These are phyloP conservation scores for Mortierella sp. DNA, from an alignment of 371 early-diverging fungal species.

Conservation along the genomic window DNA sequence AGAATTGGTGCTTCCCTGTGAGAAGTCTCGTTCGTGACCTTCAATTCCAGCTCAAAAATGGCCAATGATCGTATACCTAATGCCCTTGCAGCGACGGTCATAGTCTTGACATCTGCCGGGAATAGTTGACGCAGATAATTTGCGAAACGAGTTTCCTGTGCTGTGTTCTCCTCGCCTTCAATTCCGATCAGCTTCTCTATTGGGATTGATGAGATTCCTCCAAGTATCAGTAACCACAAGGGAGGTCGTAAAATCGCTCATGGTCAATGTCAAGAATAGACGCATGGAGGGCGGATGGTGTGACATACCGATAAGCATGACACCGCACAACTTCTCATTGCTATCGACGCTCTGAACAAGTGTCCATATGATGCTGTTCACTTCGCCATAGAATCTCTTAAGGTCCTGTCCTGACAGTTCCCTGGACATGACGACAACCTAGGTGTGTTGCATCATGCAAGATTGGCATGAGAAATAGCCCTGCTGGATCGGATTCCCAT, in stretches of 20 bases:
- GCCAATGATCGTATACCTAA: conserved; percentile 61
- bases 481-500: background rate
- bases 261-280: background rate
- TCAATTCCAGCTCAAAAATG: background rate
- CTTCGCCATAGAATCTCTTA: conserved; percentile 58
- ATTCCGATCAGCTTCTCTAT: conserved; percentile 87
- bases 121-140: conserved; percentile 88
- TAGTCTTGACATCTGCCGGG: conserved; percentile 88
- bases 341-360: conserved; percentile 67
- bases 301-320: conserved; percentile 69
- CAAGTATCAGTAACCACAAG: background rate
- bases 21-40: too few species aligned
- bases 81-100: conserved; percentile 85
- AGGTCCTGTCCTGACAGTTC: conserved; percentile 50
- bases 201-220: too few species aligned
- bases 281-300: background rate
- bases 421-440: conserved; percentile 51
- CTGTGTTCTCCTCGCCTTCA: conserved; percentile 89
- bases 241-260: background rate
- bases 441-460: background rate
- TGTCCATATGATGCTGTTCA: conserved; percentile 74
- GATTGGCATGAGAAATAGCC: too few species aligned
- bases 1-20: background rate
- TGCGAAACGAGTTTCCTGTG: conserved; percentile 81
- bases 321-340: conserved; percentile 73